These are phyloP conservation scores for Adansonia digitata DNA, from an alignment of 345 rosid genomes.

Conservation along the genomic window DNA sequence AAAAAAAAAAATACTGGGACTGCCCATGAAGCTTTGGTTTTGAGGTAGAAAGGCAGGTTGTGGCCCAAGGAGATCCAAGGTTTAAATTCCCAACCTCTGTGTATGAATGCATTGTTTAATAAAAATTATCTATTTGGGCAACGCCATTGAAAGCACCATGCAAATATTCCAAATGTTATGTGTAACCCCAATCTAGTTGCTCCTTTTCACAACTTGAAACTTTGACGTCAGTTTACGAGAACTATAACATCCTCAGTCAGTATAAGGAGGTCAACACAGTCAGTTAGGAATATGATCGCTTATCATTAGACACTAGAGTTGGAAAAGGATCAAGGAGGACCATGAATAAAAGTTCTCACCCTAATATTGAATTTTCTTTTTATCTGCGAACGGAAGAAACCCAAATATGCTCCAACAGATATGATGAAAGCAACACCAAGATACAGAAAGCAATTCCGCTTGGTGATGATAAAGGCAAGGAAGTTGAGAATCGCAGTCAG, in stretches of 20 bases:
- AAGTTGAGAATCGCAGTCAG: slow-evolving; percentile 37
- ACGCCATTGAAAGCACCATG: not conserved
- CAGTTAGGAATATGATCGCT: not conserved
- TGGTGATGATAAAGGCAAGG: slow-evolving; percentile 55
- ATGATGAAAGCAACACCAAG: slow-evolving; percentile 47
- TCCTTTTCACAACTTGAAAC: slow-evolving; percentile 1
- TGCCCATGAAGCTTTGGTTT: not conserved
- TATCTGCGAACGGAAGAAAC: slow-evolving; percentile 66
- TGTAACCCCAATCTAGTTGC: not conserved
- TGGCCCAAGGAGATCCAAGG: not conserved
- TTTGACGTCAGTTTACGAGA: not conserved
- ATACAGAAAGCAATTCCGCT: slow-evolving; percentile 59
- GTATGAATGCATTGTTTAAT: not conserved
- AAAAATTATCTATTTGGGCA: not conserved
- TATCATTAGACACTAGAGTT: not conserved
- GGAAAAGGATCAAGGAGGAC: not conserved
- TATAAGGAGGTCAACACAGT: not conserved
- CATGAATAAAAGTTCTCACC: slow-evolving; percentile 38
- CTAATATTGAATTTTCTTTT: slow-evolving; percentile 72
- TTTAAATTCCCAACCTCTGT: not conserved
- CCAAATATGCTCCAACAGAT: slow-evolving; percentile 57
- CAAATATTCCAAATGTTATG: not conserved
- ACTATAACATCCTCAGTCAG: not conserved
- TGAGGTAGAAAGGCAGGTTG: not conserved
- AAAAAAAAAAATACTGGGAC: not conserved